Evolutionary conservation across 2,329 filamentous ascomycete species (phyloP).

Genomic region (Sclerotiophoma versabilis): DNA sequence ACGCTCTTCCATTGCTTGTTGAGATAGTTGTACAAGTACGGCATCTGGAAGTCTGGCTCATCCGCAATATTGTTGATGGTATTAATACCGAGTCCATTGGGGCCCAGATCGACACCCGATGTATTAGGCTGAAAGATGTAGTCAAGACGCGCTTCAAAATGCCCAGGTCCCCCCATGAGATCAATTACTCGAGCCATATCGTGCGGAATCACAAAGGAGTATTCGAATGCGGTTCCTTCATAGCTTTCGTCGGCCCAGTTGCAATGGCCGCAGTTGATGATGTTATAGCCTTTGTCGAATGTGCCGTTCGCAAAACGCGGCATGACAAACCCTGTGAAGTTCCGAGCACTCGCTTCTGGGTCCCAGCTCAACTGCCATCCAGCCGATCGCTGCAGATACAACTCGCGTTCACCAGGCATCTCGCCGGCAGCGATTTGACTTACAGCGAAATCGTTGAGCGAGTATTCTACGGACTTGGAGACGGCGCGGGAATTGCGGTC

Average conservation of each 20-base stretch:
- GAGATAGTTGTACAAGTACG: conserved; percentile 53
- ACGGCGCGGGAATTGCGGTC: conserved; percentile 49
- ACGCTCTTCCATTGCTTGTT: conserved; percentile 50
- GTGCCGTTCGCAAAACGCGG: conserved; percentile 46
- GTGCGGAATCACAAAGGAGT: conserved; percentile 54
- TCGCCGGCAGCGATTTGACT: conserved; percentile 51
- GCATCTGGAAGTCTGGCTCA: conserved; percentile 51
- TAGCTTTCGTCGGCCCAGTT: conserved; percentile 53
- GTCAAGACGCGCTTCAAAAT: conserved; percentile 52
- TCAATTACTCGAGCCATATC: conserved; percentile 52
- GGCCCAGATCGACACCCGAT: conserved; percentile 46
- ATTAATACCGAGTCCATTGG: conserved; percentile 45
- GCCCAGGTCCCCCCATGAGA: conserved; percentile 51
- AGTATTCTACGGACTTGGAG: conserved; percentile 53
- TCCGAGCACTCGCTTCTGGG: conserved; percentile 44
- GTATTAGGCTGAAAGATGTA: conserved; percentile 52
- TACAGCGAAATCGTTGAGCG: conserved; percentile 54
- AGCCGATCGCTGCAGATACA: conserved; percentile 50
- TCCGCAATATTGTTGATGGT: conserved; percentile 50
- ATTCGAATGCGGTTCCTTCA: conserved; percentile 54
- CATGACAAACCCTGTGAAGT: conserved; percentile 49
- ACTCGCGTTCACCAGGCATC: conserved; percentile 49
- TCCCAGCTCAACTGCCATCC: conserved; percentile 55
- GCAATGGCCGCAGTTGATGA: conserved; percentile 52
- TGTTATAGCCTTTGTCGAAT: conserved; percentile 51